Base-by-base conservation (phyloP, 1,284 basidiomycete genomes). In the Garcileccinum viscosum region DNA sequence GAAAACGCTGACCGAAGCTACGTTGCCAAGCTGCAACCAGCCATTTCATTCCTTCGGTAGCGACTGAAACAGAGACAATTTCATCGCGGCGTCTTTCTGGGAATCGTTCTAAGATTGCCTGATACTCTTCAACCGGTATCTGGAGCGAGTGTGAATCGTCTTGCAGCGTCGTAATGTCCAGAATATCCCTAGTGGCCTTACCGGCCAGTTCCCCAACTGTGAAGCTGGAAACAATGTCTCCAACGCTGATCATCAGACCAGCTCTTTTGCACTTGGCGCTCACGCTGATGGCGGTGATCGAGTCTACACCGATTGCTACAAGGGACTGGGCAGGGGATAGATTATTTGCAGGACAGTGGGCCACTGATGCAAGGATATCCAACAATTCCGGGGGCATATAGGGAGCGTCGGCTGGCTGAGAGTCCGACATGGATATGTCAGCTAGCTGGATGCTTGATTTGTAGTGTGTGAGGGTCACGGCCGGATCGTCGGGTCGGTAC, bases 241-340 rank as follows among this genome's bases (percentile, higher is more conserved):
- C 82, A 5, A 82, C 80, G 27, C 72, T 74, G 22, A 87, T 64
- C 11, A 68, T 70, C 40, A 86, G 68, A 2, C 85, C 85, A 14
- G 74, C 78, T 61, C 76, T 76, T 47, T 83, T 81, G 66, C 80
- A 82, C 64, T 78, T 82, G 30, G 84, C 79, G 11, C 82, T 80
- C 24, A 88, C 77, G 68, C 84, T 83, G 58, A 88, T 85, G 24
- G 87, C 85, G 35, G 83, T 85, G 65, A 88, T 88, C 1, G 87
- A 87, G 71, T 88, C 86, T n/a, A 88, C 79, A 12, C 86, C 86
- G 8, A 88, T 74, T 8, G 84, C 78, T 15, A 79, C 78, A 15
- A 86, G 79, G 2, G 80, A 77, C 7, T 84, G 84, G 12, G 73
- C 67, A 9, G 77, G 70, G 30, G 75, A 71, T 19, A 86, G 71